phyloP scores from a whole-genome alignment of 2,329 filamentous ascomycete species.

The Sporothrix euskadiensis region DNA sequence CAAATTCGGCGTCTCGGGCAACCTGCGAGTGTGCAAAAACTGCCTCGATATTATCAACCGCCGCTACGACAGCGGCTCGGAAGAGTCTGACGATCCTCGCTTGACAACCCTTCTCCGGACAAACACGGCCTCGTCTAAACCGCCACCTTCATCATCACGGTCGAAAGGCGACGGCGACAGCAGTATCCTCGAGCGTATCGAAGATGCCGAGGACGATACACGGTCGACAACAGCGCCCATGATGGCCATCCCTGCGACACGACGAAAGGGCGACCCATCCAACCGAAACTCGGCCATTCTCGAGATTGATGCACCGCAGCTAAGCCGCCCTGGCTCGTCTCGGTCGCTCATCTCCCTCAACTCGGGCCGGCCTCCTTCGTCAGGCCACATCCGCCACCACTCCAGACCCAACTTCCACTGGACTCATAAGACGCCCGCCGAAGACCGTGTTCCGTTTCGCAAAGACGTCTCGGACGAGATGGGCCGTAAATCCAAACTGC shows the following conservation, averaged over 20 bases:
- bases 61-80: conserved; percentile 82
- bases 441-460: conserved; percentile 87
- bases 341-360: conserved; percentile 78
- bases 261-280: conserved; percentile 65
- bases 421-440: conserved; percentile 68
- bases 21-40: conserved; percentile 85
- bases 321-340: conserved; percentile 90
- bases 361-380: conserved; percentile 71
- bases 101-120: conserved; percentile 64
- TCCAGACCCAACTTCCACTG: conserved; percentile 84
- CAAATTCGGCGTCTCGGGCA: conserved; percentile 82
- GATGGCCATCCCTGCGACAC: conserved; percentile 69
- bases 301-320: conserved; percentile 81
- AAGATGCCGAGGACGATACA: conserved; percentile 51
- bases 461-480: conserved; percentile 67
- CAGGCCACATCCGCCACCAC: conserved; percentile 77
- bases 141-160: conserved; percentile 37
- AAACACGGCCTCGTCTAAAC: conserved; percentile 50
- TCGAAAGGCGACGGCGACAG: conserved; percentile 46
- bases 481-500: conserved; percentile 65
- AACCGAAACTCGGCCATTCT: conserved; percentile 85
- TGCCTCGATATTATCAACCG: conserved; percentile 90
- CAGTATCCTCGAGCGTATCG: conserved; percentile 46
- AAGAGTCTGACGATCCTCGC: conserved; percentile 77
- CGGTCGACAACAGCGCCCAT: conserved; percentile 65